Base-by-base conservation (phyloP, 192 early-diverging fungal genomes). In the Coemansia erecta region DNA sequence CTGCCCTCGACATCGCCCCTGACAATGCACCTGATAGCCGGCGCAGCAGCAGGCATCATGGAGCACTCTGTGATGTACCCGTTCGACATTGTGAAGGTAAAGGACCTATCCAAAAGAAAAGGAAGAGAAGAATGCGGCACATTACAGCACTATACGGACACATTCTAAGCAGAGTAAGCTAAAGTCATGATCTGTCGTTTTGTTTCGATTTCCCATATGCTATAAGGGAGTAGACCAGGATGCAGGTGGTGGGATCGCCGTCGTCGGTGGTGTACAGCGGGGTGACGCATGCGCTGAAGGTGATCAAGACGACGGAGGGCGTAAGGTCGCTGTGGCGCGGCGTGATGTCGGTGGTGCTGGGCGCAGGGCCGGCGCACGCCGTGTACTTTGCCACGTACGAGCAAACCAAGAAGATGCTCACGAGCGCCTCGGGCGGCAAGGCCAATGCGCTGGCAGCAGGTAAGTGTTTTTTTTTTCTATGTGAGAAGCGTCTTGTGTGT, bases 21-120 rank as follows among this genome's bases (percentile, higher is more conserved):
- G 55, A 77, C 85, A 46, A 86, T 90, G 52, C 92, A 97, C 70
- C 78, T 94, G 68, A 74, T 91, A 37, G 96, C 94, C 0, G 96
- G 96, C 13, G 94, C 96, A 1, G 82, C 94, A 14, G 96, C 96
- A n/a, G 96, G 96, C 54, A 97, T 98, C 64, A 91, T 90, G 49
- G 96, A 98, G 77, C 96, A 98, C 68, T 86, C 90, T 23, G 82
- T 95, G 49, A 97, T 94, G 90, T 97, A 92, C 73, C 96, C 94
- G 2, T 81, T 97, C 17, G 96, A 98, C 71, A 84, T 84, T 58
- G 86, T 98, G 65, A 98, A 98, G 89, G 91, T 92, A 83, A 58
- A 42, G 31, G 2, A 49, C 5, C 7, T 49, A 19, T 22, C 18
- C 10, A 21, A 13, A 11, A 17, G 15, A 1, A 6, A 19, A 17